Percentiles rank a stretch among this genome's conserved stretches.
Conservation (phyloP, 202 grass and related monocot genomes). For the Setaria italica region DNA sequence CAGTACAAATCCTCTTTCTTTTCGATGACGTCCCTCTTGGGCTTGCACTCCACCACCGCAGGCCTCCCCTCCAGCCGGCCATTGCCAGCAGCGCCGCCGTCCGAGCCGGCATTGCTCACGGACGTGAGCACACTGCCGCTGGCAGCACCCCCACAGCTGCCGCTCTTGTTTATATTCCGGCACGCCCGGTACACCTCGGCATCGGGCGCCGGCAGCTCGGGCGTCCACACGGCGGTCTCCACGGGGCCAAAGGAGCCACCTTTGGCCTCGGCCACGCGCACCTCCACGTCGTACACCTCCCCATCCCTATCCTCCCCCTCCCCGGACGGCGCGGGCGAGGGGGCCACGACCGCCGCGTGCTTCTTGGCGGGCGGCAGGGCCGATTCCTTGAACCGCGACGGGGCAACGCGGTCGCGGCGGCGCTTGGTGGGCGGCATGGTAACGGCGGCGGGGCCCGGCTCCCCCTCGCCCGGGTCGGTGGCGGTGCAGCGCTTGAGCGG, state of each 20-base stretch:
- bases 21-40: constrained; percentile 43
- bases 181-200: constrained; percentile 50
- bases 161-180: constrained; percentile 50
- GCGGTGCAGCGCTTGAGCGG: constrained; percentile 69
- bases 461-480: constrained; percentile 43
- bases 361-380: constrained; percentile 47
- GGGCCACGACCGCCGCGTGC: background rate
- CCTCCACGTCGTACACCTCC: constrained; percentile 51
- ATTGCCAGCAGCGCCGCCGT: background rate
- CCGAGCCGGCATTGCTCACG: constrained; percentile 34
- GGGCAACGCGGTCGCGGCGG: constrained; percentile 55
- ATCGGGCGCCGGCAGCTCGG: background rate
- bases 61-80: constrained; percentile 17
- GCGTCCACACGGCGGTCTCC: constrained; percentile 38
- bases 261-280: constrained; percentile 35
- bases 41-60: constrained; percentile 51
- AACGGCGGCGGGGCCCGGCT: constrained; percentile 14
- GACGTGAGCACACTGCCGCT: constrained; percentile 69
- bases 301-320: background rate
- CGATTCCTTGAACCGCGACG: constrained; percentile 65
- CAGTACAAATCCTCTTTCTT: constrained; percentile 65
- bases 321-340: background rate
- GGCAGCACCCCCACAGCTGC: constrained; percentile 31
- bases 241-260: constrained; percentile 39
- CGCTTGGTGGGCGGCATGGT: constrained; percentile 49